phyloP scores from a whole-genome alignment of 768 basidiomycete genomes.

The Sarcodon aspratus region DNA sequence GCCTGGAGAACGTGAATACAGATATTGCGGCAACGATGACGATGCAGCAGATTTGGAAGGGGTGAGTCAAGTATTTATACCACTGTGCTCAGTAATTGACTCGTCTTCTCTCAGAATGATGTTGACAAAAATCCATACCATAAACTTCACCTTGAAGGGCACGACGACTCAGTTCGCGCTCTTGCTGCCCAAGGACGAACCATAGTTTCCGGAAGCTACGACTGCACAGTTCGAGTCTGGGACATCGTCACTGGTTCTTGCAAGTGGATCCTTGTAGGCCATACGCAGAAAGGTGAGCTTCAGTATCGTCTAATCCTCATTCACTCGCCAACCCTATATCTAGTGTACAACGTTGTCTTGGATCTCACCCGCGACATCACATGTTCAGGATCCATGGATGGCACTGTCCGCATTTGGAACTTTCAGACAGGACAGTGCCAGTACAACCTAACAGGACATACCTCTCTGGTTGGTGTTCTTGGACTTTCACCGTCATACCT shows the following conservation, averaged over 20 bases:
- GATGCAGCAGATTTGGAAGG: constrained; percentile 37
- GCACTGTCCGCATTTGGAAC: constrained; percentile 89
- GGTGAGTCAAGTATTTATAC: constrained; percentile 11
- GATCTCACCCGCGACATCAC: constrained; percentile 75
- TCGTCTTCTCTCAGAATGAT: constrained; percentile 33
- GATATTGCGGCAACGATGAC: constrained; percentile 42
- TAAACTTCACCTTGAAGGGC: constrained; percentile 65
- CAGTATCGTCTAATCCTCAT: neutral
- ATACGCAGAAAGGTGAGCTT: constrained; percentile 72
- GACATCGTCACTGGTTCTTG: constrained; percentile 72
- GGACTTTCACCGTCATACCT: constrained; percentile 76
- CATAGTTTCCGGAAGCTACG: constrained; percentile 90
- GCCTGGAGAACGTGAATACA: constrained; percentile 59
- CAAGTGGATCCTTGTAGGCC: constrained; percentile 66
- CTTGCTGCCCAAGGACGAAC: constrained; percentile 79
- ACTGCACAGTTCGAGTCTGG: constrained; percentile 87
- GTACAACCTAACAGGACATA: constrained; percentile 76
- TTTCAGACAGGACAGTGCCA: constrained; percentile 67
- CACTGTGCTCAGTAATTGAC: neutral
- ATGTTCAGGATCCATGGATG: constrained; percentile 93
- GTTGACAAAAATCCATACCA: constrained; percentile 74
- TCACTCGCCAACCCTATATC: constrained; percentile 4
- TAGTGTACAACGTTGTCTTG: constrained; percentile 87
- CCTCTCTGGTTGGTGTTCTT: constrained; percentile 82
- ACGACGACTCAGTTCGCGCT: constrained; percentile 77